phyloP scores from a whole-genome alignment of 768 basidiomycete genomes.

The Rhodotorula kratochvilovae region DNA sequence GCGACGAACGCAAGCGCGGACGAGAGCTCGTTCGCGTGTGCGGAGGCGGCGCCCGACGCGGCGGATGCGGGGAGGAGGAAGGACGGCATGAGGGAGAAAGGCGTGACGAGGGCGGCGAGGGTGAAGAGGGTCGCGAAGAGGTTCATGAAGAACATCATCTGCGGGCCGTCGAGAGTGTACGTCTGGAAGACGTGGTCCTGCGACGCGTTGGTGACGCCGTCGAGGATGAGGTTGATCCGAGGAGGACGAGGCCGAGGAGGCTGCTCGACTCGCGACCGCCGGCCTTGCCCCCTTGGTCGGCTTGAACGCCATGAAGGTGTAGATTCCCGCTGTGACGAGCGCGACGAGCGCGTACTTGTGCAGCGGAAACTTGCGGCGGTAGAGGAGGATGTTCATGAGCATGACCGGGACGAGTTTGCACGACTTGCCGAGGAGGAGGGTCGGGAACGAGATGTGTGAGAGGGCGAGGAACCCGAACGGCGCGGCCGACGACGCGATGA shows the following conservation, averaged over 20 bases:
- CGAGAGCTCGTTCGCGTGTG: slow-evolving; percentile 60
- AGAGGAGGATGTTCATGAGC: slow-evolving; percentile 93
- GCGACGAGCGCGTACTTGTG: slow-evolving; percentile 95
- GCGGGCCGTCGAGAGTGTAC: slow-evolving; percentile 75
- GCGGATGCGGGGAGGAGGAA: slow-evolving; percentile 66
- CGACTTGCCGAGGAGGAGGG: slow-evolving; percentile 97
- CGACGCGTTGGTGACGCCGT: slow-evolving; percentile 89
- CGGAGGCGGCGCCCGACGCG: slow-evolving; percentile 45
- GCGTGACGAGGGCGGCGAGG: slow-evolving; percentile 58
- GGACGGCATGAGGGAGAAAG: slow-evolving; percentile 52
- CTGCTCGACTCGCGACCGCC: slow-evolving; percentile 51
- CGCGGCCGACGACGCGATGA: slow-evolving; percentile 82
- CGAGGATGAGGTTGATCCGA: slow-evolving; percentile 83
- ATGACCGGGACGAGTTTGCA: slow-evolving; percentile 98
- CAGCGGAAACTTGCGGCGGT: slow-evolving; percentile 82
- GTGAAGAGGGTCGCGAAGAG: slow-evolving; percentile 72
- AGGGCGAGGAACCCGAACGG: slow-evolving; percentile 95
- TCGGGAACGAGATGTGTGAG: slow-evolving; percentile 93
- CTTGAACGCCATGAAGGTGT: slow-evolving; percentile 66
- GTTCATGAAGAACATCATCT: slow-evolving; percentile 99
- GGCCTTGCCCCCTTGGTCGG: slow-evolving; percentile 51
- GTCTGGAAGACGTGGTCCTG: slow-evolving; percentile 91
- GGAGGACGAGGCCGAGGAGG: slow-evolving; percentile 67
- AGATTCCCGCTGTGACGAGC: slow-evolving; percentile 79
- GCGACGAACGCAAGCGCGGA: slow-evolving; percentile 69